Evolutionary conservation across 2,329 filamentous ascomycete genomes (phyloP).

Genomic region (Chrysoporthe austroafricana): DNA sequence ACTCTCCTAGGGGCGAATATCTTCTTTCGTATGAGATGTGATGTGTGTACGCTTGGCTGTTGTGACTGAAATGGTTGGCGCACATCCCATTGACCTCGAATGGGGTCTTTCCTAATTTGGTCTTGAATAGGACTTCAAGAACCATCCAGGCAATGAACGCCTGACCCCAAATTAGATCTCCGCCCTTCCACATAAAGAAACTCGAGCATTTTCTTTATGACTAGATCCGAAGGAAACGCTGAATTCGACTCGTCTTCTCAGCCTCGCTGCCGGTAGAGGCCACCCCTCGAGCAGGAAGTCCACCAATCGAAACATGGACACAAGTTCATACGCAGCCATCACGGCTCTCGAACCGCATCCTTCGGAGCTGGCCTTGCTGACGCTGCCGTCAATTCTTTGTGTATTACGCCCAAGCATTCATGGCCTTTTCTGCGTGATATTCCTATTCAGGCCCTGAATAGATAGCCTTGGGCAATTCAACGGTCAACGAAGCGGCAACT

Average conservation of each 20-base stretch:
- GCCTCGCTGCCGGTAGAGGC: background rate
- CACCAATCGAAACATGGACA: background rate
- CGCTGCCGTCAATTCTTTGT: background rate
- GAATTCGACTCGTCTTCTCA: background rate
- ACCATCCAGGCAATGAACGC: background rate
- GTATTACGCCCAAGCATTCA: background rate
- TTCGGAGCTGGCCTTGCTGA: background rate
- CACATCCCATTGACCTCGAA: background rate
- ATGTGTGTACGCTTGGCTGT: background rate
- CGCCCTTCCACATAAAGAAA: background rate
- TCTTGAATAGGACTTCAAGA: constrained; percentile 20
- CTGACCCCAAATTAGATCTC: background rate
- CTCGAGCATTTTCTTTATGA: background rate
- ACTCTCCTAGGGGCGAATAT: background rate
- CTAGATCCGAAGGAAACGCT: background rate
- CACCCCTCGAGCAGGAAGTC: background rate
- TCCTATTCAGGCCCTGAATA: constrained; percentile 21
- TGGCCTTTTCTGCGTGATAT: constrained; percentile 8
- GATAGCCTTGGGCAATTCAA: background rate
- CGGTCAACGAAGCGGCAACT: background rate
- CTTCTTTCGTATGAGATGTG: background rate
- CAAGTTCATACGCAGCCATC: background rate
- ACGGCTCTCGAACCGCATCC: background rate
- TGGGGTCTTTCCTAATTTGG: constrained; percentile 13
- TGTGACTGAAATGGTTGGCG: background rate